Conservation (phyloP, 208 protist genomes). For the Trypanosomatidae sp. region DNA sequence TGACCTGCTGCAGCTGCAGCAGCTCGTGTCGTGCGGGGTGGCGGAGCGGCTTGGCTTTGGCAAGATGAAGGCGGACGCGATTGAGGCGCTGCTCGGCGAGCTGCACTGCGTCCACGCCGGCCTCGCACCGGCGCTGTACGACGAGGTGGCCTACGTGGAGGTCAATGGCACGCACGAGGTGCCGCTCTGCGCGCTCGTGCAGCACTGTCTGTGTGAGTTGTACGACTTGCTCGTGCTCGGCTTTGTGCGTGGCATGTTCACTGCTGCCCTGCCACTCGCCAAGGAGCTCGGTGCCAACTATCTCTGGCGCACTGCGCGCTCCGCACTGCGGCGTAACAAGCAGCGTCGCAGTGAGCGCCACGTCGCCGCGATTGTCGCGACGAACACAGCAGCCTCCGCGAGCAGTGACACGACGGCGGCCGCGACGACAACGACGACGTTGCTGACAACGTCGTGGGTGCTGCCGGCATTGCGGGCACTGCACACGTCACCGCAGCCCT, state of each 20-base stretch:
- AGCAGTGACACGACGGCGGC: no score
- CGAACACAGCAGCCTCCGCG: no score
- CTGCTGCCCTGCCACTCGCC: constrained; percentile 42
- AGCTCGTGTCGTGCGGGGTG: constrained; percentile 11
- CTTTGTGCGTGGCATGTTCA: constrained; percentile 28
- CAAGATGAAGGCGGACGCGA: constrained; percentile 73
- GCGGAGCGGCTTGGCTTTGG: constrained; percentile 14
- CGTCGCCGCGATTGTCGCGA: no score
- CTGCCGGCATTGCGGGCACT: neutral
- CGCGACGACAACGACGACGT: no score
- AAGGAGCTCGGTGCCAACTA: constrained; percentile 52
- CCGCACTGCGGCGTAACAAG: no score
- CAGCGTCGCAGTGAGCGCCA: no score
- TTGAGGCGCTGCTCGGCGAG: constrained; percentile 70
- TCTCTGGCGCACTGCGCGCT: neutral
- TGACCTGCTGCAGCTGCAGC: constrained; percentile 41
- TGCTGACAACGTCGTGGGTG: no score
- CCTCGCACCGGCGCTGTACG: constrained; percentile 42
- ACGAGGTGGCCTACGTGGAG: constrained; percentile 51
- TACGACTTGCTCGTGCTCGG: constrained; percentile 72
- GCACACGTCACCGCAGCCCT: neutral
- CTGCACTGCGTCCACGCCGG: constrained; percentile 39
- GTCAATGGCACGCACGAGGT: constrained; percentile 40
- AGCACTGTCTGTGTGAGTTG: constrained; percentile 81
- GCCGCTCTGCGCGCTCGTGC: constrained; percentile 28